Conservation (phyloP, 73 alveolate species). For the Paramecium primaurelia region DNA sequence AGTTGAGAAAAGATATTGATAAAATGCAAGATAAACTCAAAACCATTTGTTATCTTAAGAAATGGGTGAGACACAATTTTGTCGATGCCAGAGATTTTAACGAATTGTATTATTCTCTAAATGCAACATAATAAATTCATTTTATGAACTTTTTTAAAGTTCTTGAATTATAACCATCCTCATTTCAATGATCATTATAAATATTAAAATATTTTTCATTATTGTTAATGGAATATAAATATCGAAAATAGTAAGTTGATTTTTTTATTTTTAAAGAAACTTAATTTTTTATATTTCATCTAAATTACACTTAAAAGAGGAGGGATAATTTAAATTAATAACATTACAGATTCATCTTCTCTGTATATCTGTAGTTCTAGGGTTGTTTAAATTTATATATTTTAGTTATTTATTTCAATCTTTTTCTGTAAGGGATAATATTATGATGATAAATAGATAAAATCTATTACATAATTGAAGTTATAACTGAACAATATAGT, state of each 20-base stretch:
- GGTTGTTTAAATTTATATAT: not conserved
- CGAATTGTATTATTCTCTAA: not conserved
- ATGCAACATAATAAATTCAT: not conserved
- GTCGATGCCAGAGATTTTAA: not conserved
- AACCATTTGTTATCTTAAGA: not conserved
- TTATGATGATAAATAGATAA: not conserved
- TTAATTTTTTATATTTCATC: too few relatives aligned
- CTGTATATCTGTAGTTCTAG: not conserved
- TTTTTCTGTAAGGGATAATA: not conserved
- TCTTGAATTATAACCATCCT: slow-evolving; percentile 11
- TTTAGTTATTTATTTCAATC: not conserved
- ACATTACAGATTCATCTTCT: not conserved
- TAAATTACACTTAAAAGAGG: not conserved
- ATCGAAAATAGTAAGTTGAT: not conserved
- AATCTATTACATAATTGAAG: not conserved
- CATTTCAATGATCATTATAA: slow-evolving; percentile 9
- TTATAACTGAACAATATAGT: not conserved
- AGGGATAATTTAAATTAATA: not conserved
- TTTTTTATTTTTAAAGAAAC: not conserved
- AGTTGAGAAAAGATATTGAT: slow-evolving; percentile 11
- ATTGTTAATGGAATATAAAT: not conserved
- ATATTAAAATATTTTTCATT: not conserved
- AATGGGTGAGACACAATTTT: not conserved
- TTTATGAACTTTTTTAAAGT: slow-evolving; percentile 5
- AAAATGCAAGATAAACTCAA: slow-evolving; percentile 11